Evolutionary conservation across 2,329 filamentous ascomycete species (phyloP).

Genomic region (Colletotrichum musicola): DNA sequence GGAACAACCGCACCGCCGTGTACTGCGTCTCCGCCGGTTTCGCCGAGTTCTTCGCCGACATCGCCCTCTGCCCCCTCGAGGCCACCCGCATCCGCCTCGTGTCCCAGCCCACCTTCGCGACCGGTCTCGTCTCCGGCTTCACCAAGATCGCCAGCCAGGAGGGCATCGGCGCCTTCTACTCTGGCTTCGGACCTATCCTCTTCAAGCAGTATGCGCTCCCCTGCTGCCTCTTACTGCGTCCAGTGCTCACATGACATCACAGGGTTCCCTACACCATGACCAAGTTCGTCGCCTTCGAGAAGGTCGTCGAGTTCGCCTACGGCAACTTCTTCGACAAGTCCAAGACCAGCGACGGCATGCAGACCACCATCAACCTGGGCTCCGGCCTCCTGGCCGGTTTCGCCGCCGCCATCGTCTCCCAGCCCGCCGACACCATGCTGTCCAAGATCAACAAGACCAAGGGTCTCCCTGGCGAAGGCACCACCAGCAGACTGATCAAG

Average conservation of each 20-base stretch:
- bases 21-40: slow-evolving; percentile 78
- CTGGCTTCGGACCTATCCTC: slow-evolving; percentile 87
- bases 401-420: slow-evolving; percentile 86
- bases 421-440: slow-evolving; percentile 93
- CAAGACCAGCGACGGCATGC: slow-evolving; percentile 72
- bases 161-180: slow-evolving; percentile 89
- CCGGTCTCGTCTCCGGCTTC: slow-evolving; percentile 82
- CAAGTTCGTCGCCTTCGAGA: slow-evolving; percentile 95
- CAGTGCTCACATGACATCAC: neutral
- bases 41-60: slow-evolving; percentile 78
- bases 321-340: slow-evolving; percentile 84
- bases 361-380: slow-evolving; percentile 84
- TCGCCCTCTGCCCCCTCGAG: slow-evolving; percentile 91
- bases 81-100: slow-evolving; percentile 94
- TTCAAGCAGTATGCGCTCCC: slow-evolving; percentile 77
- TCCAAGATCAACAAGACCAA: slow-evolving; percentile 97
- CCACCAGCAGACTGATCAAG: slow-evolving; percentile 83
- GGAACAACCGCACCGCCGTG: slow-evolving; percentile 83
- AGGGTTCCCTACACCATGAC: slow-evolving; percentile 94
- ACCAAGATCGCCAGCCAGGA: slow-evolving; percentile 85
- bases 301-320: slow-evolving; percentile 73
- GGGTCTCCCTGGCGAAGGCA: slow-evolving; percentile 87
- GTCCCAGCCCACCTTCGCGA: slow-evolving; percentile 86
- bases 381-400: slow-evolving; percentile 71
- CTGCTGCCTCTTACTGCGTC: neutral